Evolutionary conservation across 2,329 filamentous ascomycete genomes (phyloP), one percentile per base, ranked within the genome.

Genomic region (Alternaria hordeiaustralica): DNA sequence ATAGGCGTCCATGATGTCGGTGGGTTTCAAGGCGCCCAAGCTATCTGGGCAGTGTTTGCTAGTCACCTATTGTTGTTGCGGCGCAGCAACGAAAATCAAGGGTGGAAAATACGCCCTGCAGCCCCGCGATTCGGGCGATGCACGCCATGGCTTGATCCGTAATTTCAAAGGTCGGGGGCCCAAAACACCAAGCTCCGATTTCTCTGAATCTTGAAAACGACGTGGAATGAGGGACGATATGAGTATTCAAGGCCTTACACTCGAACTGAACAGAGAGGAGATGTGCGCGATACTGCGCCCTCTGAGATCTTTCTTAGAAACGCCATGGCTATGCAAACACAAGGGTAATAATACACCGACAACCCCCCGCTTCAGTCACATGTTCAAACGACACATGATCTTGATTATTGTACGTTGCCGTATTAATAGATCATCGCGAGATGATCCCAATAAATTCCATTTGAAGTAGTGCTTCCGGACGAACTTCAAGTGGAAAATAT

Each of bases 251-350:
- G 15, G 20, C 5, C 5, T 5, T 3, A 25, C 7, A 25, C 15
- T 6, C 15, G 4, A 6, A 53, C 11, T 6, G 49, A 53, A 21
- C 10, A 21, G 28, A 53, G 30, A 53, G 9, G 49, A 9, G 23
- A 53, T 53, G 13, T 25, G 10, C 9, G 23, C 28, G 3, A 8
- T 2, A 36, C 49, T 10, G 12, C 20, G 15, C 49, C 30, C 49
- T 25, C 30, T 54, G 26, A n/a, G 20, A 59, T 26, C 45, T 12
- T 15, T 13, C 20, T 25, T 18, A 13, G 7, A 33, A 67, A 67
- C 64, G 64, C 67, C 67, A 46, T 60, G 62, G 67, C 67, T 69
- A 69, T 69, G 67, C 20, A 53, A 25, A 11, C n/a, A 25, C 49
- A 53, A 53, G 11, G 5, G 15, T 8, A 25, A 41, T 41, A 18